Base-by-base conservation (phyloP, 345 rosid species). In the Balakata baccata region DNA sequence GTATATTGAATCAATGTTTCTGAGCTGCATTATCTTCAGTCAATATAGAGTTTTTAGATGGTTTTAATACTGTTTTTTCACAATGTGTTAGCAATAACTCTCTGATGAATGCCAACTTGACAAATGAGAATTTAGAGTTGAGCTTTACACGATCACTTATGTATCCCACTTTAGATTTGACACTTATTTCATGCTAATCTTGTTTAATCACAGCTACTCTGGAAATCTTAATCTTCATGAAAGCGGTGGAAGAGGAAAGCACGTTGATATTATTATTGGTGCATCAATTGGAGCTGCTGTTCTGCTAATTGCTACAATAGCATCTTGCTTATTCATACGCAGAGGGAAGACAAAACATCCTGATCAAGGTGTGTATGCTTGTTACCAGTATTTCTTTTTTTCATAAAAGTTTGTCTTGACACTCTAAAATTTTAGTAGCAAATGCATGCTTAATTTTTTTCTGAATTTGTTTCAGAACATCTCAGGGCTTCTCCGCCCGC, bases 221-320 rank as follows among this genome's bases (percentile, higher is more conserved):
- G 97, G 97, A 62, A 96, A 96, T 75, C 14, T 82, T 71, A 73
- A 87, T 77, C 90, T 96, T 79, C 84, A 41, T 64, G 78, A 80
- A 75, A 77, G 78, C 51, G 81, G 75, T 53, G 82, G 81, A 74
- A 82, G 72, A 74, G 80, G 76, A 68, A 93, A 79, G 81, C 84
- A 84, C 70, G 79, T 78, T n/a, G 77, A 54, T 76, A 83, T 85
- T 50, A 81, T 89, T 65, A 81, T 90, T 45, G 96, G 93, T 75
- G 79, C 87, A 58, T 84, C 92, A 63, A 80, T 89, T 68, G 99
- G 98, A 75, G 99, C 93, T 58, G 80, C 86, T 64, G 66, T 89
- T 80, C 81, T 93, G 78, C 88, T 96, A 34, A 74, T 93, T 37
- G 92, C 80, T 73, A 84, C 90, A 23, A 69, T 89, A 54, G 70